Evolutionary conservation across 2,329 filamentous ascomycete species (phyloP).

Genomic region (Fusarium anguioides): DNA sequence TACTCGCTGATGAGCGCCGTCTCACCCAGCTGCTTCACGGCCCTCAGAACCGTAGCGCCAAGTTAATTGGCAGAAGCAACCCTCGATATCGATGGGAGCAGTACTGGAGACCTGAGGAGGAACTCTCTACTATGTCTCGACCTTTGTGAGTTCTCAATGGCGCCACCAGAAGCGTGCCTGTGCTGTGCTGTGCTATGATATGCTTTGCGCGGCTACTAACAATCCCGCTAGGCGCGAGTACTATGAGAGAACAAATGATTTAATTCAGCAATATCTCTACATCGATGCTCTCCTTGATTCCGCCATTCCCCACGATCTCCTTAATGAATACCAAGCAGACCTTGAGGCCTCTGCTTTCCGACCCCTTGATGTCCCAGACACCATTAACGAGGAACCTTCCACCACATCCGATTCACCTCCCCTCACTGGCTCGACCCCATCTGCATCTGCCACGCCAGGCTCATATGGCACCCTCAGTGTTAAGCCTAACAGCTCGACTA

Average conservation of each 20-base stretch:
- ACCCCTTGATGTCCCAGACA: slow-evolving; percentile 72
- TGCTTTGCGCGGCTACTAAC: slow-evolving; percentile 8
- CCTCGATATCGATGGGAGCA: slow-evolving; percentile 86
- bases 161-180: neutral
- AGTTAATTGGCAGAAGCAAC: slow-evolving; percentile 89
- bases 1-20: slow-evolving; percentile 67
- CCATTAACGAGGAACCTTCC: slow-evolving; percentile 77
- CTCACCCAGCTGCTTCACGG: slow-evolving; percentile 69
- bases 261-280: slow-evolving; percentile 92
- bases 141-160: slow-evolving; percentile 63
- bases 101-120: slow-evolving; percentile 85
- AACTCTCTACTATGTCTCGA: slow-evolving; percentile 77
- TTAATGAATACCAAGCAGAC: slow-evolving; percentile 84
- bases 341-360: slow-evolving; percentile 66
- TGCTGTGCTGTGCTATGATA: too few species aligned
- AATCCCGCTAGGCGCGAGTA: slow-evolving; percentile 71
- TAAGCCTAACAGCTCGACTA: slow-evolving; percentile 47
- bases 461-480: slow-evolving; percentile 48
- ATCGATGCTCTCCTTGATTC: slow-evolving; percentile 93
- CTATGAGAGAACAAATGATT: slow-evolving; percentile 88
- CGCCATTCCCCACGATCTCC: slow-evolving; percentile 88
- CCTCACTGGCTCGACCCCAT: slow-evolving; percentile 36
- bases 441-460: slow-evolving; percentile 33
- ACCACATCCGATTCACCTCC: slow-evolving; percentile 47
- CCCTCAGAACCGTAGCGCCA: slow-evolving; percentile 83